Conservation (phyloP, 306 rosid genomes). For the Carpinus fangiana region DNA sequence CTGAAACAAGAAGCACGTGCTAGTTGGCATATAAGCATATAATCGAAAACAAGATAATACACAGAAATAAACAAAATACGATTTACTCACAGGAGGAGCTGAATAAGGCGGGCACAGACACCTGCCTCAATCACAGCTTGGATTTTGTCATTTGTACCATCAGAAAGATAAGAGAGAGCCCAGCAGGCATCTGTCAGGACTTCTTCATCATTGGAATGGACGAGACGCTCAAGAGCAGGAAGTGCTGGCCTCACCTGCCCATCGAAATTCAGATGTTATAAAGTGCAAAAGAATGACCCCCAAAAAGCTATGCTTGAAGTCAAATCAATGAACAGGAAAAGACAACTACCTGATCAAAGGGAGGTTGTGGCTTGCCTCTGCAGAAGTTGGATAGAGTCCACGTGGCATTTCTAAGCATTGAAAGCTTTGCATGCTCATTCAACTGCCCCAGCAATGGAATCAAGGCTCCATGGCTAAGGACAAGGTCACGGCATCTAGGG, state of each 20-base stretch:
- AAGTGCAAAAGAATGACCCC: neutral
- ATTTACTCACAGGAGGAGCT: conserved; percentile 77
- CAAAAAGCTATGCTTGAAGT: neutral
- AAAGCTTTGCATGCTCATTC: conserved; percentile 92
- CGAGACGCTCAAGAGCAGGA: conserved; percentile 86
- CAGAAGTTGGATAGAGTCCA: conserved; percentile 94
- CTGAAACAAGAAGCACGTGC: conserved; percentile 38
- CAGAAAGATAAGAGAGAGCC: conserved; percentile 91
- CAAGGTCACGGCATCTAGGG: conserved; percentile 93
- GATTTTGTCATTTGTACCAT: conserved; percentile 90
- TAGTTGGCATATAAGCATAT: conserved; percentile 3
- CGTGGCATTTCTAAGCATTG: conserved; percentile 92
- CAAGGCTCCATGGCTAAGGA: conserved; percentile 77
- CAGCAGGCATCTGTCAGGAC: conserved; percentile 92
- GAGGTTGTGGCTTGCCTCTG: conserved; percentile 96
- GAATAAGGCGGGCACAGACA: conserved; percentile 70
- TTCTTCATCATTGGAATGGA: conserved; percentile 87
- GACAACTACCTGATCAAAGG: conserved; percentile 65
- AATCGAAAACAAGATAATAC: conserved; percentile 5
- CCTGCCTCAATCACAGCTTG: conserved; percentile 95
- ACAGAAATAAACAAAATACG: neutral
- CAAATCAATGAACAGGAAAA: conserved; percentile 6
- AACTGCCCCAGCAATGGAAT: conserved; percentile 70
- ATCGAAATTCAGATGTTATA: conserved; percentile 18
- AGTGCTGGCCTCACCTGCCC: conserved; percentile 86